Base-by-base conservation (phyloP, 805 yeast species). In the Candida vaughaniae region DNA sequence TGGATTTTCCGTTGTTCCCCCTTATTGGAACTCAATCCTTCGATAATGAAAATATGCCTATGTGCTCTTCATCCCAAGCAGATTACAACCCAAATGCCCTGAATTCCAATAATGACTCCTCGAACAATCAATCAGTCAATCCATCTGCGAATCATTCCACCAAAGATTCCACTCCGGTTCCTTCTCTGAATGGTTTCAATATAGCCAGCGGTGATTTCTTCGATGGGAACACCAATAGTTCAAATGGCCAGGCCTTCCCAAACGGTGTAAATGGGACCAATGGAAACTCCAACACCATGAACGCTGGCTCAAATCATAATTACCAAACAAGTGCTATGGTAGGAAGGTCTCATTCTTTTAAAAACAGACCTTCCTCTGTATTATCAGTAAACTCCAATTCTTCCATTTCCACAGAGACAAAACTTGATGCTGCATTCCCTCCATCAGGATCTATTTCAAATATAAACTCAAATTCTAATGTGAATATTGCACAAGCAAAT, bases 1-100 rank as follows among this genome's bases (percentile, higher is more conserved):
- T 36, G 35, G 35, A 40, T 17, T 67, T 65, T 39, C 74, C 74
- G 3, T 55, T 68, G 16, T 67, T 67, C 32, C 72, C 74, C 3
- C 51, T 68, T 38, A 64, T 68, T 12, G 74, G 73, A 6, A 49
- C 52, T 28, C 47, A 51, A 29, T 59, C 66, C 23, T 66, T 68
- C 39, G 69, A 66, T 22, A 60, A 55, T 42, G 56, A 56, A 31
- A 51, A 61, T 25, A 53, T 58, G 32, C 71, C 71, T 5, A 49
- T 66, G 31, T 62, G 58, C 56, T 51, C 55, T 12, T 15, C 11
- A 3, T 10, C 19, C 6, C 15, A 14, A 11, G 29, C 28, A 11
- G 11, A 18, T 11, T 5, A 8, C 12, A 6, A 15, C 9, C 6
- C 23, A 6, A 10, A 20, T 7, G 10, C 23, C 10, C 23, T 7